Base-by-base conservation (phyloP, 495 filamentous ascomycete species). In the Aspergillus leporis region DNA sequence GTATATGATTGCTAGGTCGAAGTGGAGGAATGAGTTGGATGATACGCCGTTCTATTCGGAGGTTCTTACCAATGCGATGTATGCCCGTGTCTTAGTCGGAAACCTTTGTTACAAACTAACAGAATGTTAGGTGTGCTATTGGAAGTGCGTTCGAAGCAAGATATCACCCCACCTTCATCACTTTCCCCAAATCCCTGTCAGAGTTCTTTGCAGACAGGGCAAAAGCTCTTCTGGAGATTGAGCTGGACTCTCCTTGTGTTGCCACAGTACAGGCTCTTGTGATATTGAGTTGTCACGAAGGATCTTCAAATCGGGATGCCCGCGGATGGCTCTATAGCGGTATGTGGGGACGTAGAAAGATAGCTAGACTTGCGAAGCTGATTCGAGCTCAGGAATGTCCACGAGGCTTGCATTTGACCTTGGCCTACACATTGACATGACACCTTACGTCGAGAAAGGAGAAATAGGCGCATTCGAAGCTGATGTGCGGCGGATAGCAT, bases 301-400 rank as follows among this genome's bases (percentile, higher is more conserved):
- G 73, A 3, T 72, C 73, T 8, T 74, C 74, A 0, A 80, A 76
- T 52, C 71, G 75, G 5, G 80, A 82, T 64, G 76, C 80, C 50
- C 75, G 78, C 12, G 80, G 80, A 13, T 81, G 78, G 79, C 63
- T 82, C 0, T 81, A 82, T 59, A 77, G 74, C 46, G 79, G 78
- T 77, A 66, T 36, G 50, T 59, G 21, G 19, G 22, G 21, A n/a
- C 14, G 4, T 18, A 18, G 13, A 3, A 43, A 25, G 1, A 23
- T 28, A 12, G 13, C 31, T 6, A 4, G 41, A 36, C 18, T 40
- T 43, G 2, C n/a, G 14, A 14, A 18, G 28, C 59, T 70, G 23
- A 72, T 57, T 50, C 0, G 5, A 25, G 5, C 10, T 5, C 21
- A 77, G 74, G 76, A 38, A 81, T 83, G 80, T 77, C 79, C 0